A percentile compares a stretch with the other conserved stretches of the same genome.
phyloP scores from a whole-genome alignment of 345 rosid genomes.

The Toxicodendron radicans region DNA sequence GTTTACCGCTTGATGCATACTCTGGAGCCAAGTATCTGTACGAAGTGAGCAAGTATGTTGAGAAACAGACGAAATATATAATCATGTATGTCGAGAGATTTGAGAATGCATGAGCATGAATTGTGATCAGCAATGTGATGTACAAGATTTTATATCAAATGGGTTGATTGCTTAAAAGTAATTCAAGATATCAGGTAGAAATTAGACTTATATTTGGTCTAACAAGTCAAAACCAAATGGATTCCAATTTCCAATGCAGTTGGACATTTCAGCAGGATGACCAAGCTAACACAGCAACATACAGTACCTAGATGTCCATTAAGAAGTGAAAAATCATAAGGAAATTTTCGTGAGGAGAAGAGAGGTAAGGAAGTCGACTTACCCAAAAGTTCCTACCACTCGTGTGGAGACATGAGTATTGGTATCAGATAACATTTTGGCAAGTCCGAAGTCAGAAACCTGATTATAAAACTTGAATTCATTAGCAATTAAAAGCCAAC shows the following conservation, averaged over 20 bases:
- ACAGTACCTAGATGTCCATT: background rate
- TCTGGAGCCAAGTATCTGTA: conserved; percentile 84
- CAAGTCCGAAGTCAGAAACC: conserved; percentile 92
- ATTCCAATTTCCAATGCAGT: background rate
- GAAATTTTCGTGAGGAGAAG: no score
- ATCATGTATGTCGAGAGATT: background rate
- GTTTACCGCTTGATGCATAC: conserved; percentile 71
- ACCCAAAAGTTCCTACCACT: conserved; percentile 92
- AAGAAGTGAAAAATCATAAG: background rate
- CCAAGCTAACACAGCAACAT: background rate
- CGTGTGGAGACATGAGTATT: conserved; percentile 71
- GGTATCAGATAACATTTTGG: conserved; percentile 53
- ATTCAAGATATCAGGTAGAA: background rate
- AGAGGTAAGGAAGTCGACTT: conserved; percentile 15
- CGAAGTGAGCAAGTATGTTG: background rate
- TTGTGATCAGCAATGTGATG: background rate
- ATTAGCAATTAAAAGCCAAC: background rate
- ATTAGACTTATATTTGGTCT: background rate
- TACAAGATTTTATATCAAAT: background rate
- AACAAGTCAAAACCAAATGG: background rate
- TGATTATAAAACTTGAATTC: conserved; percentile 23
- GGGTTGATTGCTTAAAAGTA: background rate
- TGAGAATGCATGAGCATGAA: background rate
- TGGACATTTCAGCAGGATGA: background rate
- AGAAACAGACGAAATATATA: background rate